Conservation (phyloP, 352 stramenopile species). For the Phytopythium litorale region DNA sequence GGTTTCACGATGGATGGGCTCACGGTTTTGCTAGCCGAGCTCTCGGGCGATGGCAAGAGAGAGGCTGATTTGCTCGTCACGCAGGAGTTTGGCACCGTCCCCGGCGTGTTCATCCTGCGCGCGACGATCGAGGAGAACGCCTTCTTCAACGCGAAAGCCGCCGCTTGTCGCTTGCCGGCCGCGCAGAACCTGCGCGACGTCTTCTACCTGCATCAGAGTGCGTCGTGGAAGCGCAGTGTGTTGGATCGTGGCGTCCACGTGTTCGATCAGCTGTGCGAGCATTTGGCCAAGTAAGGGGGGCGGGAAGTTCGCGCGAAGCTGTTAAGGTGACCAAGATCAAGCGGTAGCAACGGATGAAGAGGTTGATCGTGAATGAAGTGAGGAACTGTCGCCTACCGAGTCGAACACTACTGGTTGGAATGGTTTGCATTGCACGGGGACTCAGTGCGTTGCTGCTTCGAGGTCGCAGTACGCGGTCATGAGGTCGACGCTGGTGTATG, state of each 20-base stretch:
- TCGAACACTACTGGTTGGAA: neutral
- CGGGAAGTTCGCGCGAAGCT: too few relatives aligned
- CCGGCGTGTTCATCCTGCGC: slow-evolving; percentile 51
- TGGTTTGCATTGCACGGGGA: neutral
- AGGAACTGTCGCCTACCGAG: neutral
- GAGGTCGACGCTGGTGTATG: neutral
- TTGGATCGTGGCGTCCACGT: slow-evolving; percentile 44
- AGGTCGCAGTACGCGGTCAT: neutral
- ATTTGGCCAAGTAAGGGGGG: slow-evolving; percentile 11
- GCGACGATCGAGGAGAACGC: slow-evolving; percentile 61
- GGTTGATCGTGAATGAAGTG: neutral
- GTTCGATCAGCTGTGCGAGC: slow-evolving; percentile 35
- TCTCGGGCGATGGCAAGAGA: slow-evolving; percentile 11
- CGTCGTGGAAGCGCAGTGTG: slow-evolving; percentile 57
- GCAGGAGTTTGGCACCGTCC: slow-evolving; percentile 75
- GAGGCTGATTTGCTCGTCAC: slow-evolving; percentile 29
- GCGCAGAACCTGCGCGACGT: slow-evolving; percentile 62
- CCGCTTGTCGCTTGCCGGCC: slow-evolving; percentile 41
- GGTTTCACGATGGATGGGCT: slow-evolving; percentile 44
- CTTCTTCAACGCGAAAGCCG: slow-evolving; percentile 40
- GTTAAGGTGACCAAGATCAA: too few relatives aligned
- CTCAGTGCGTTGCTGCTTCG: neutral
- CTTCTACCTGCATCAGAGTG: slow-evolving; percentile 75
- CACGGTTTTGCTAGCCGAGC: slow-evolving; percentile 16
- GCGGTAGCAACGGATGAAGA: neutral